A percentile compares a stretch with the other conserved stretches of the same genome.
phyloP scores from a whole-genome alignment of 2,329 filamentous ascomycete genomes.

The Ascochyta fabae region DNA sequence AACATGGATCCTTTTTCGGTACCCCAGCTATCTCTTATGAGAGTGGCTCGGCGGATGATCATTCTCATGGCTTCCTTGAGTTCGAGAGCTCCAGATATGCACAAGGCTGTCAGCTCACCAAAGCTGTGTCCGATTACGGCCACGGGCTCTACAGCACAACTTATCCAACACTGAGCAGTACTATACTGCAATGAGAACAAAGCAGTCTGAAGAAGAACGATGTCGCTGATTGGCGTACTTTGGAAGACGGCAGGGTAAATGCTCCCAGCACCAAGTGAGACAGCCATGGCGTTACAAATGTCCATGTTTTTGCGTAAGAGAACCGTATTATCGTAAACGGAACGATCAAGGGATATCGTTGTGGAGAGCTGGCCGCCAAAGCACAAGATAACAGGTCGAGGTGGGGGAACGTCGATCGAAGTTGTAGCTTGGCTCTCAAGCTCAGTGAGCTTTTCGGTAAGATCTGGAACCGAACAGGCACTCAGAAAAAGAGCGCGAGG shows the following conservation, averaged over 20 bases:
- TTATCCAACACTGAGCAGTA: slow-evolving; percentile 37
- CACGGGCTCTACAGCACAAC: slow-evolving; percentile 17
- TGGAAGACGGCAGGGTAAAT: slow-evolving; percentile 27
- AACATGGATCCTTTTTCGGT: slow-evolving; percentile 48
- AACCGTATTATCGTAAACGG: slow-evolving; percentile 6
- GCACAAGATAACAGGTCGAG: slow-evolving; percentile 22
- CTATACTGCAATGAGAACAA: slow-evolving; percentile 45
- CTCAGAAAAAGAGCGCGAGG: slow-evolving; percentile 6
- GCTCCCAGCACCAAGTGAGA: slow-evolving; percentile 5
- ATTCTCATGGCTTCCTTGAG: slow-evolving; percentile 41
- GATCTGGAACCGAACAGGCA: background rate
- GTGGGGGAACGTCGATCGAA: background rate
- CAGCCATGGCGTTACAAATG: slow-evolving; percentile 9
- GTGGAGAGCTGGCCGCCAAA: slow-evolving; percentile 30
- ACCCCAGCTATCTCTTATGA: slow-evolving; percentile 47
- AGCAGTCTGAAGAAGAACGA: slow-evolving; percentile 34
- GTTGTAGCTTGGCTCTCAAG: background rate
- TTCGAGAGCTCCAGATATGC: slow-evolving; percentile 41
- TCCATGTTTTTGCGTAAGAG: slow-evolving; percentile 25
- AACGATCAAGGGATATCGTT: background rate
- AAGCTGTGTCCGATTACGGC: slow-evolving; percentile 46
- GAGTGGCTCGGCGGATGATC: slow-evolving; percentile 35
- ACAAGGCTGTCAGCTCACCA: slow-evolving; percentile 41
- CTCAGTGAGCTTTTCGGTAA: slow-evolving; percentile 8
- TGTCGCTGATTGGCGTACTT: slow-evolving; percentile 7